Percentiles rank a stretch among this genome's conserved stretches.
These are phyloP conservation scores for Haematococcus sp. DNA, from an alignment of 139 green algal species.

Conservation along the genomic window DNA sequence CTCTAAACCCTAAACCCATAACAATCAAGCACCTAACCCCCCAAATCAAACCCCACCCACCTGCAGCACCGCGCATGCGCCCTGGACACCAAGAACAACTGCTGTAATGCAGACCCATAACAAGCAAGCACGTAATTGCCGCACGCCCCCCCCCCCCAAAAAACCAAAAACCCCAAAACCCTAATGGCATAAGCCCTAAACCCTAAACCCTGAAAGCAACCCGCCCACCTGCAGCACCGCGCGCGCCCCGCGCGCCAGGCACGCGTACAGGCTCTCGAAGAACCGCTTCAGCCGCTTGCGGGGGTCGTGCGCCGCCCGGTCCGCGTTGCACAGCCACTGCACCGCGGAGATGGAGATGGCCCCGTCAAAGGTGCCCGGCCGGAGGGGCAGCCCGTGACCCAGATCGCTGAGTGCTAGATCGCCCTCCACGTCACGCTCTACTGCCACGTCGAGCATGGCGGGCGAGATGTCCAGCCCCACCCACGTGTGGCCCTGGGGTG, in stretches of 20 bases:
- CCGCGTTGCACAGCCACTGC: conserved; percentile 97
- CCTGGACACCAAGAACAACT: neutral
- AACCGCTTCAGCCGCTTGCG: conserved; percentile 78
- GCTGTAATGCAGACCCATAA: neutral
- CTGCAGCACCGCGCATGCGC: no score
- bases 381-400: conserved; percentile 80
- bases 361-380: conserved; percentile 68
- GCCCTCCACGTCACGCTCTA: conserved; percentile 72
- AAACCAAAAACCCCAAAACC: neutral
- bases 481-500: conserved; percentile 68
- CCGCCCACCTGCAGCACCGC: conserved; percentile 76
- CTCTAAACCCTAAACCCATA: no score
- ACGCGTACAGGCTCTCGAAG: conserved; percentile 88
- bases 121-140: neutral
- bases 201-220: neutral
- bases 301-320: conserved; percentile 78
- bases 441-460: conserved; percentile 80
- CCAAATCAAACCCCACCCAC: no score
- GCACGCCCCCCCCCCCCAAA: neutral
- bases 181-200: no score
- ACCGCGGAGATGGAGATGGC: conserved; percentile 80
- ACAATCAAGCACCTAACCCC: no score
- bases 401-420: conserved; percentile 80
- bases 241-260: conserved; percentile 71
- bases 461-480: conserved; percentile 85